These are phyloP conservation scores for Jacaranda mimosifolia DNA, from an alignment of 257 asterid species.

Conservation along the genomic window DNA sequence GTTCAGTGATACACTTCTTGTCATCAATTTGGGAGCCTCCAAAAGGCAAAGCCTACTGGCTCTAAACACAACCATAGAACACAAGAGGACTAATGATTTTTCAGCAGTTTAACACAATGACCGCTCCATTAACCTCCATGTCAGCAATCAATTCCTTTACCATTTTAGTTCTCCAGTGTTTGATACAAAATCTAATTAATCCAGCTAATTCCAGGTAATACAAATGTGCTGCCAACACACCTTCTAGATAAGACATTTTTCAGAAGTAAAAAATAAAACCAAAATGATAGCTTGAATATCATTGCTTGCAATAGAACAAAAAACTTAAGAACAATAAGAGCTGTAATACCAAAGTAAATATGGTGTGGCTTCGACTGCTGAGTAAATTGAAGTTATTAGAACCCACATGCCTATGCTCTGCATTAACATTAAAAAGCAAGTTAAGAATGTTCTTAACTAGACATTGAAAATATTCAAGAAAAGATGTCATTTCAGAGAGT, in stretches of 20 bases:
- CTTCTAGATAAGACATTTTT: conserved; percentile 7
- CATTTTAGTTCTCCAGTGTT: too few relatives aligned
- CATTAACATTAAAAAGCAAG: conserved; percentile 39
- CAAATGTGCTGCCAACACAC: background rate
- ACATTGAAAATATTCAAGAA: background rate
- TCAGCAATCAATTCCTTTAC: too few relatives aligned
- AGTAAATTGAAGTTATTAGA: conserved; percentile 85
- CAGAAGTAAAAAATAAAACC: background rate
- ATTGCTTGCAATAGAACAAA: conserved; percentile 9
- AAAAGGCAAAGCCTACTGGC: too few relatives aligned
- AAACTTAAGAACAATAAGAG: conserved; percentile 39
- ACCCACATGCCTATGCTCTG: conserved; percentile 94
- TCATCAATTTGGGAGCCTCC: too few relatives aligned
- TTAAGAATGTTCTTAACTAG: conserved; percentile 21
- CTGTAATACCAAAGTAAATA: conserved; percentile 77
- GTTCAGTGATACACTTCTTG: background rate
- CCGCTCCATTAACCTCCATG: too few relatives aligned
- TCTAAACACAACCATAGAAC: too few relatives aligned
- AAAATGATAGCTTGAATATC: conserved; percentile 11
- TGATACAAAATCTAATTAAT: conserved; percentile 2
- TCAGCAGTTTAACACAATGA: too few relatives aligned
- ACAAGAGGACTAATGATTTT: too few relatives aligned
- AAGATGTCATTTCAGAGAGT: background rate
- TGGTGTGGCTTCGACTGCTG: conserved; percentile 97
- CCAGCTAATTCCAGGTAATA: conserved; percentile 19